A percentile compares a stretch with the other conserved stretches of the same genome.
Conservation (phyloP, 2,329 filamentous ascomycete genomes). For the Plectosphaerella sp. region DNA sequence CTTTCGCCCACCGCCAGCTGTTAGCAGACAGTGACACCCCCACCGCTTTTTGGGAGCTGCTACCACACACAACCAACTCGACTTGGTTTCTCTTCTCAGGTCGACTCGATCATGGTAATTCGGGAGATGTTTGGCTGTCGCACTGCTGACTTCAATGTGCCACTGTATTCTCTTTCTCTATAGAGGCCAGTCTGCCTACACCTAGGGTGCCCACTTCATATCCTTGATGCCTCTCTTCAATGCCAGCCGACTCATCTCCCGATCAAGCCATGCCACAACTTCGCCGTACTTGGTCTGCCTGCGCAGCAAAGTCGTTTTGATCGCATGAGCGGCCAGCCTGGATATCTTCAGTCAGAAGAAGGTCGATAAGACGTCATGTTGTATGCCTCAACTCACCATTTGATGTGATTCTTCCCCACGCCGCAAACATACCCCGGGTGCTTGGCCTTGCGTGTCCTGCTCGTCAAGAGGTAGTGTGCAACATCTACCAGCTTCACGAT, state of each 20-base stretch:
- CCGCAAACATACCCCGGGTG: conserved; percentile 52
- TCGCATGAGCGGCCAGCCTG: conserved; percentile 9
- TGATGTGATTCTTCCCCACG: conserved; percentile 55
- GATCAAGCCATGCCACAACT: conserved; percentile 6
- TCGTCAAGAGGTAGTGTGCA: conserved; percentile 59
- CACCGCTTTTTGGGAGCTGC: conserved; percentile 8
- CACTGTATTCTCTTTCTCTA: too few relatives aligned
- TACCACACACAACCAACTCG: too few relatives aligned
- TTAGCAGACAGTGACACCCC: conserved; percentile 1
- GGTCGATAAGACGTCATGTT: neutral
- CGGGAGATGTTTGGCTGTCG: too few relatives aligned
- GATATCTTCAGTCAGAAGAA: neutral
- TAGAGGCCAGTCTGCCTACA: too few relatives aligned
- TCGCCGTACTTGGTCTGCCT: conserved; percentile 8
- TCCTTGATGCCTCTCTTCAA: conserved; percentile 3
- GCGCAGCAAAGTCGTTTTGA: conserved; percentile 1
- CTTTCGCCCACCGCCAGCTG: neutral
- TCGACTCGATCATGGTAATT: too few relatives aligned
- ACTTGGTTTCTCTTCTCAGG: too few relatives aligned
- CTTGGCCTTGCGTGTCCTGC: conserved; percentile 38
- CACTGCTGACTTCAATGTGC: too few relatives aligned
- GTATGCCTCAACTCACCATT: conserved; percentile 45
- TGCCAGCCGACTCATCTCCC: conserved; percentile 4
- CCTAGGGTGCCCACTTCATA: neutral
- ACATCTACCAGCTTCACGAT: conserved; percentile 63